A percentile compares a stretch with the other conserved stretches of the same genome.
Evolutionary conservation across 257 asterid genomes (phyloP).

Genomic region (Cynanchum wilfordii): DNA sequence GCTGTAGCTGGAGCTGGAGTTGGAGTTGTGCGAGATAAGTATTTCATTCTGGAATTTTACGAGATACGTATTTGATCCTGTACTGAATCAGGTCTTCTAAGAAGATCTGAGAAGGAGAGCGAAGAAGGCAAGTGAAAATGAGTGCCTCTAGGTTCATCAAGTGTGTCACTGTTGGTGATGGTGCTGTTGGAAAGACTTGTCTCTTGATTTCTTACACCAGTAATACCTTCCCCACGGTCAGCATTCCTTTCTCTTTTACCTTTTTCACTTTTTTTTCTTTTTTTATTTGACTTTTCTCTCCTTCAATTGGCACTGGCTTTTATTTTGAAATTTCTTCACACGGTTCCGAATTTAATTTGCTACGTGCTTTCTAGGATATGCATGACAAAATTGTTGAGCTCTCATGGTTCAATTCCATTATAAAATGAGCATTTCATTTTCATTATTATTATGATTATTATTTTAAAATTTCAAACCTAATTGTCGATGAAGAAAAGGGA

Average conservation of each 20-base stretch:
- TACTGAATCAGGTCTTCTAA: constrained; percentile 30
- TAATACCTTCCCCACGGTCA: constrained; percentile 88
- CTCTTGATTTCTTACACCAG: constrained; percentile 53
- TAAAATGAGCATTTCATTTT: neutral
- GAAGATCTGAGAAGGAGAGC: constrained; percentile 25
- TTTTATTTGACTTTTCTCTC: neutral
- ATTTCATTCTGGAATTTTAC: neutral
- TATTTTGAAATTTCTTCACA: neutral
- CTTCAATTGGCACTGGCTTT: neutral
- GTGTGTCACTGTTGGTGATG: constrained; percentile 49
- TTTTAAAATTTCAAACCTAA: neutral
- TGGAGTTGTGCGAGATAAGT: neutral
- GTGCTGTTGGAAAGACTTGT: constrained; percentile 49
- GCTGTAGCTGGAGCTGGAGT: neutral
- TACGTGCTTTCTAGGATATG: neutral
- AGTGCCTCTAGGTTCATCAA: constrained; percentile 49
- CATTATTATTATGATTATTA: neutral
- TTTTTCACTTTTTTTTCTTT: neutral
- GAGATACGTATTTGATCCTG: neutral
- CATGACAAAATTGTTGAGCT: neutral
- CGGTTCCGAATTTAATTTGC: neutral
- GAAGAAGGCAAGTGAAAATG: constrained; percentile 22
- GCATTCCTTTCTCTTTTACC: neutral
- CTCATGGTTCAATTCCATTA: neutral
- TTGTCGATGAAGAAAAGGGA: neutral